Evolutionary conservation across 2,329 filamentous ascomycete species (phyloP), one percentile per base, ranked within the genome.

Genomic region (Epichloe amarillans): DNA sequence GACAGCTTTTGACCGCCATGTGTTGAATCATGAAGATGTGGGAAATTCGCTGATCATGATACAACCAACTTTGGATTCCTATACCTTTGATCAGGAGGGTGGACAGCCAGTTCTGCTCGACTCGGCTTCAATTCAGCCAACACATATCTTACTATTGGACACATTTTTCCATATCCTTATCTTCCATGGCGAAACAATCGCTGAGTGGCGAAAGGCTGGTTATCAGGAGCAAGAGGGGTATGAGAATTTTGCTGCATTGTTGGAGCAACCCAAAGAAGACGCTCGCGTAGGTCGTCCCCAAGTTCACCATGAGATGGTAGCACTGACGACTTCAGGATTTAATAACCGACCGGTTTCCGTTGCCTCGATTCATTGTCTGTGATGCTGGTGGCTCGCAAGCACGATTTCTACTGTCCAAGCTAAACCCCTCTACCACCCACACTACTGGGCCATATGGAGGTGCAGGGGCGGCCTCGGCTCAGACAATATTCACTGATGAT

Each of bases 91-190:
- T 59, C 88, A 95, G 61, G 91, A 97, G 54, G 90, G 90, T 26
- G 85, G 88, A 45, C 82, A 90, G 56, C 91, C 93, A 2, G 93
- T 98, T n/a, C 74, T 98, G 23, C 79, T 98, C 37, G 93, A 98
- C 66, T 97, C 91, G 14, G 90, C 89, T 37, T 96, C 89, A 5
- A 98, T 98, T 60, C 91, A 97, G 64, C 85, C 89, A 10, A 87
- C 90, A 21, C 94, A 95, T 53, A 87, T 97, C 54, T 78, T 98
- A 47, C 81, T 98, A 11, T 83, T 98, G 50, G 93, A 98, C 62
- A 97, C 93, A 0, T 98, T 98, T 75, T 98, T 98, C 79, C 93
- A 98, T 67, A 98, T 98, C 55, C 80, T 98, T 50, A 98, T 98
- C 60, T 98, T 97, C 79, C 90, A 98, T 62, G 93, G 93, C 55